Conservation (phyloP, 495 filamentous ascomycete species). For the Neurospora pannonica region DNA sequence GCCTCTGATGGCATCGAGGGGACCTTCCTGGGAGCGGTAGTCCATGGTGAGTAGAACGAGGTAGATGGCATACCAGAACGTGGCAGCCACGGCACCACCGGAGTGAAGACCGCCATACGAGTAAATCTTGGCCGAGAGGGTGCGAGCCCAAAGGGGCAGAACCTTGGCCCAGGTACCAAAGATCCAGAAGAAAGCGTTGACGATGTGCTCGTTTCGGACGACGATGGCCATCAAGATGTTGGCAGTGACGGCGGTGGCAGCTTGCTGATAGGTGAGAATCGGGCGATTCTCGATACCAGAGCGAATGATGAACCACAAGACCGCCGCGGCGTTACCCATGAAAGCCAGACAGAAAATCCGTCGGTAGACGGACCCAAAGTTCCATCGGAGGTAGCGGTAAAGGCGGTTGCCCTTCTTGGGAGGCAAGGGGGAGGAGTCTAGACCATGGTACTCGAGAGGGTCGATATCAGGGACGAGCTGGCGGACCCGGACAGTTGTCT, state of each 20-base stretch:
- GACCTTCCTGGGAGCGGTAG: conserved; percentile 31
- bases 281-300: not conserved
- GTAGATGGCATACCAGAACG: conserved; percentile 56
- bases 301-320: conserved; percentile 10
- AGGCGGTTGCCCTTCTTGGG: conserved; percentile 19
- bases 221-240: conserved; percentile 43
- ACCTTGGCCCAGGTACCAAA: conserved; percentile 47
- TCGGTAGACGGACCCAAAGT: conserved; percentile 28
- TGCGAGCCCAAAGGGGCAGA: conserved; percentile 54
- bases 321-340: conserved; percentile 19
- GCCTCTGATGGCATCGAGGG: conserved; percentile 35
- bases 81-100: conserved; percentile 57
- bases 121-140: conserved; percentile 62
- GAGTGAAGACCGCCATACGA: conserved; percentile 71
- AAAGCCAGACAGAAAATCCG: conserved; percentile 26
- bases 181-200: conserved; percentile 60
- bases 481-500: not conserved
- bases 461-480: conserved; percentile 3
- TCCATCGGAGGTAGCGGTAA: conserved; percentile 25
- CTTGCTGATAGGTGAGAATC: conserved; percentile 15
- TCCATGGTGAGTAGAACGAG: conserved; percentile 28
- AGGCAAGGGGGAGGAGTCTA: conserved; percentile 12
- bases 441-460: conserved; percentile 7
- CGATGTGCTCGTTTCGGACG: conserved; percentile 64
- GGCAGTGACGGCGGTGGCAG: conserved; percentile 32